phyloP scores from a whole-genome alignment of 2,329 filamentous ascomycete species.

The Alternaria brassicicola region DNA sequence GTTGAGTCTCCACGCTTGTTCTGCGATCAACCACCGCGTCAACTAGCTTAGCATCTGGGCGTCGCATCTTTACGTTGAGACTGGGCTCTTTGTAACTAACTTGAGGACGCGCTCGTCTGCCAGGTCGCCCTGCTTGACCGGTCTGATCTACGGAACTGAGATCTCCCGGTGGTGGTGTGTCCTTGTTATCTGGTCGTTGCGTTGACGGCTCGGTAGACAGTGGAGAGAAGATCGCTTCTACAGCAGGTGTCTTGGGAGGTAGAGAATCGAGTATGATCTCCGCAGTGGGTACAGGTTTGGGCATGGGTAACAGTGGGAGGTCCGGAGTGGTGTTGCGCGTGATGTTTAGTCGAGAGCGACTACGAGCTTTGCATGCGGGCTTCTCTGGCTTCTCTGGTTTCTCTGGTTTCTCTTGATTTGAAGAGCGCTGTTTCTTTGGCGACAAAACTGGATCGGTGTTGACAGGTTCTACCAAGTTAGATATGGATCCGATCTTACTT shows the following conservation, averaged over 20 bases:
- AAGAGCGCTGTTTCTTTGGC: constrained; percentile 48
- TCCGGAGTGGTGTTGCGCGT: constrained; percentile 33
- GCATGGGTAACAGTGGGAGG: constrained; percentile 25
- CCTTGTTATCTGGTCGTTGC: constrained; percentile 43
- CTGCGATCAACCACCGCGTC: constrained; percentile 50
- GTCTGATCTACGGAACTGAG: constrained; percentile 44
- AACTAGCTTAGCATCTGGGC: constrained; percentile 54
- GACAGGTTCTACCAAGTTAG: constrained; percentile 52
- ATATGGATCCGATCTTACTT: constrained; percentile 13
- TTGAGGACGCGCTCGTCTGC: constrained; percentile 53
- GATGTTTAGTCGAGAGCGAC: constrained; percentile 33
- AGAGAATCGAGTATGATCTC: constrained; percentile 46
- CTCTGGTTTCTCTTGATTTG: constrained; percentile 34
- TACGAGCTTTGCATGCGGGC: constrained; percentile 26
- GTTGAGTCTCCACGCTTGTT: constrained; percentile 35
- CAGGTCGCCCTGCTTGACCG: constrained; percentile 47
- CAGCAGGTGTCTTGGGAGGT: constrained; percentile 49
- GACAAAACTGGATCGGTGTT: constrained; percentile 56
- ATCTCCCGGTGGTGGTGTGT: constrained; percentile 53
- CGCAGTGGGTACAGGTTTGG: constrained; percentile 30
- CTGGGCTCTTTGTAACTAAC: constrained; percentile 59
- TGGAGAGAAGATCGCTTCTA: constrained; percentile 52
- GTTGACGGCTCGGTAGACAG: constrained; percentile 52
- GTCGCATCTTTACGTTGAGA: constrained; percentile 57
- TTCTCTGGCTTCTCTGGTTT: constrained; percentile 33